These are phyloP conservation scores for Wickerhamia fluorescens DNA, from an alignment of 805 yeast species.

Conservation along the genomic window DNA sequence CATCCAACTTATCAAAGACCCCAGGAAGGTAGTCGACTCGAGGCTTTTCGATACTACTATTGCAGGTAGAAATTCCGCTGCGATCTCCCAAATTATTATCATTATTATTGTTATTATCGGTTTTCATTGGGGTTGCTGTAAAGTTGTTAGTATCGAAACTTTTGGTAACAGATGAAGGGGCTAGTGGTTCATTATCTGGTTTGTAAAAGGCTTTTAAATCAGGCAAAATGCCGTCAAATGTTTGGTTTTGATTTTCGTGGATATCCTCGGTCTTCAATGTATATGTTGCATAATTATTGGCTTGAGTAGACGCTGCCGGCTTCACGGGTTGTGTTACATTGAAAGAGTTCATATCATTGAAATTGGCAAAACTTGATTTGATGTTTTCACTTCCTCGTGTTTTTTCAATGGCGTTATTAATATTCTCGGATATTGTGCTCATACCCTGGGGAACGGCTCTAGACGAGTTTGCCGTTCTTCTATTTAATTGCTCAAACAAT, in stretches of 20 bases:
- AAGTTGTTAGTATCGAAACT: not conserved
- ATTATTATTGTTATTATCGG: not conserved
- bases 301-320: not conserved
- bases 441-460: constrained; percentile 4
- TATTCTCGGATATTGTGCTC: constrained; percentile 4
- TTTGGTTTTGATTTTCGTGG: too few species aligned
- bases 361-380: constrained; percentile 19
- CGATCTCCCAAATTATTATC: not conserved
- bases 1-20: constrained; percentile 76
- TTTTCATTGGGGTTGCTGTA: not conserved
- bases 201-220: not conserved
- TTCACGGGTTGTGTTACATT: not conserved
- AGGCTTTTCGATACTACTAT: not conserved
- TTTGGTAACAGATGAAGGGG: too few species aligned
- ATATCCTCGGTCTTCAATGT: constrained; percentile 1
- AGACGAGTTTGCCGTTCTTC: constrained; percentile 52
- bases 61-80: not conserved
- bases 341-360: constrained; percentile 20
- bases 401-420: constrained; percentile 1
- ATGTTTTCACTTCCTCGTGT: constrained; percentile 10
- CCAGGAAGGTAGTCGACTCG: constrained; percentile 62
- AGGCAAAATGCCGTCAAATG: too few species aligned
- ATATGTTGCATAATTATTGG: constrained; percentile 1
- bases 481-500: constrained; percentile 71
- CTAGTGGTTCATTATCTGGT: not conserved